Conservation (phyloP, 1,139 yeast genomes). For the Starmera stellimalicola region DNA sequence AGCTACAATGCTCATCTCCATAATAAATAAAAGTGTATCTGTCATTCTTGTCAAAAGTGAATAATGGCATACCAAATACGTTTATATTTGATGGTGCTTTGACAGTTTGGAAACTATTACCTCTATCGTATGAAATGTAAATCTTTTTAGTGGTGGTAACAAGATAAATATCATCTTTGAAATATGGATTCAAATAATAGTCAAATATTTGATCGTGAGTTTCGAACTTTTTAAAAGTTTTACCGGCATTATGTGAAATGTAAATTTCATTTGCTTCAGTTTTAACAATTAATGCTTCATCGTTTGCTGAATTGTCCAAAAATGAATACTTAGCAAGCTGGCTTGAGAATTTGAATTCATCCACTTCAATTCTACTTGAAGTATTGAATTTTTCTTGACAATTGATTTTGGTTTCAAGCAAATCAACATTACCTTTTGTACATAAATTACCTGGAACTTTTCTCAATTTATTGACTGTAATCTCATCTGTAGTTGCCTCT, state of each 20-base stretch:
- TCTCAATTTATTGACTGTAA: slow-evolving; percentile 19
- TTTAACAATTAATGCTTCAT: slow-evolving; percentile 65
- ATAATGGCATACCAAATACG: slow-evolving; percentile 27
- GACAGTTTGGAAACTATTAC: slow-evolving; percentile 37
- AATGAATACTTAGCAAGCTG: slow-evolving; percentile 47
- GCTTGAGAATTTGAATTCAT: slow-evolving; percentile 29
- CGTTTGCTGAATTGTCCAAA: slow-evolving; percentile 35
- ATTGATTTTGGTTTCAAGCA: slow-evolving; percentile 1
- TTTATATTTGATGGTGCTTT: slow-evolving; percentile 44
- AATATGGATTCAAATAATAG: slow-evolving; percentile 49
- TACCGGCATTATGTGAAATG: slow-evolving; percentile 77
- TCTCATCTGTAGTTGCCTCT: slow-evolving; percentile 5
- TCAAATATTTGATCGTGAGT: slow-evolving; percentile 41
- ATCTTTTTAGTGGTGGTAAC: slow-evolving; percentile 42
- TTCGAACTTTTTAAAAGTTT: slow-evolving; percentile 39
- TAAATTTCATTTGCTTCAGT: slow-evolving; percentile 43
- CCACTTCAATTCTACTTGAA: slow-evolving; percentile 11
- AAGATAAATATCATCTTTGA: slow-evolving; percentile 56
- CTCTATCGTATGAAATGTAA: slow-evolving; percentile 61
- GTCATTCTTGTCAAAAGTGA: slow-evolving; percentile 51
- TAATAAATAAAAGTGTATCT: slow-evolving; percentile 54
- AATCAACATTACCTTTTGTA: slow-evolving; percentile 10
- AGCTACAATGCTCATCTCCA: slow-evolving; percentile 48
- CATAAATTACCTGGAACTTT: slow-evolving; percentile 45
- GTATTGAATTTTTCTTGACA: slow-evolving; percentile 18